Conservation (phyloP, 2,329 filamentous ascomycete species). For the Lachnellula hyalina region DNA sequence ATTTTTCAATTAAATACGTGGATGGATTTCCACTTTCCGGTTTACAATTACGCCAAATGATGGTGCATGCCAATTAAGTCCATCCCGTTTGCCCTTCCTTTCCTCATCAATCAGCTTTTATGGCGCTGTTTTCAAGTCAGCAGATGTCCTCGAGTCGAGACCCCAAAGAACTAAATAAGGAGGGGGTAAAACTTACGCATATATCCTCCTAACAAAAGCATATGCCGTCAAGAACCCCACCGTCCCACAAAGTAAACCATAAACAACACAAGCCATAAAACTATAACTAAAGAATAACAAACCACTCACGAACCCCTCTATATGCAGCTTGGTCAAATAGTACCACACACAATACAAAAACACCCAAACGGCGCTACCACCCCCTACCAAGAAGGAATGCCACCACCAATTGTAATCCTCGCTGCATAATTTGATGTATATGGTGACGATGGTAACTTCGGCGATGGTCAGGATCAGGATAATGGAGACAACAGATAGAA, state of each 20-base stretch:
- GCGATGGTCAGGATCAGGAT: constrained; percentile 73
- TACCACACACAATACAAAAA: constrained; percentile 82
- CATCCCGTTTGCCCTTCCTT: neutral
- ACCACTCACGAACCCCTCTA: constrained; percentile 72
- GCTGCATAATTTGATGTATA: constrained; percentile 75
- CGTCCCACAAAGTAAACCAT: constrained; percentile 75
- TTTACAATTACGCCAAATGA: neutral
- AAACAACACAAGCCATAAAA: constrained; percentile 74
- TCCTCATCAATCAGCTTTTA: constrained; percentile 19
- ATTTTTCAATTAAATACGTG: neutral
- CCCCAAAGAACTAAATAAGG: neutral
- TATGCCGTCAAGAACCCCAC: constrained; percentile 82
- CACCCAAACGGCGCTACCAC: constrained; percentile 72
- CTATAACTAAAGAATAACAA: constrained; percentile 84
- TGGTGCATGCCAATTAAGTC: neutral
- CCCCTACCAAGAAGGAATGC: constrained; percentile 78
- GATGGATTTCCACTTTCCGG: neutral
- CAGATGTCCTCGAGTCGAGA: neutral
- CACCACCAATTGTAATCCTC: constrained; percentile 94
- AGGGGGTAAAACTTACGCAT: constrained; percentile 51
- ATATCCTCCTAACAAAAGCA: constrained; percentile 78
- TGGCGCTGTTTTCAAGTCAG: constrained; percentile 16
- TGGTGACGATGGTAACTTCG: constrained; percentile 77
- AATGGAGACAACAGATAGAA: constrained; percentile 66
- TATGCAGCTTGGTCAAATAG: constrained; percentile 73